Evolutionary conservation across 1,139 yeast genomes (phyloP).

Genomic region (Magnusiomyces fungicola): DNA sequence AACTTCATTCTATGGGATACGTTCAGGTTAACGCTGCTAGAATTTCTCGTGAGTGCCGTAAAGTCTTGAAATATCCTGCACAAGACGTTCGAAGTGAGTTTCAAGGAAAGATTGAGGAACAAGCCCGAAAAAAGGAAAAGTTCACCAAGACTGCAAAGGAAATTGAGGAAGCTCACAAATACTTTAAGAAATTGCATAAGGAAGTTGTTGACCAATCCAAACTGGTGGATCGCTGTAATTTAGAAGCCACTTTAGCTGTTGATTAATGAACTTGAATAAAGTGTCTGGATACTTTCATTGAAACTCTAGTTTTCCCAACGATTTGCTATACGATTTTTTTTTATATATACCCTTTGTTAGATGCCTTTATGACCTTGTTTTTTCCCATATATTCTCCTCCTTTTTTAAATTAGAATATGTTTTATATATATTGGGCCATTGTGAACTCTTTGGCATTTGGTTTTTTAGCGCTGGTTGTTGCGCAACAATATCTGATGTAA

Average conservation of each 20-base stretch:
- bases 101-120: slow-evolving; percentile 61
- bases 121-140: slow-evolving; percentile 52
- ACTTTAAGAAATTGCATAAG: slow-evolving; percentile 49
- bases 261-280: too few species aligned
- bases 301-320: too few species aligned
- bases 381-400: too few species aligned
- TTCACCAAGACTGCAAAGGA: slow-evolving; percentile 47
- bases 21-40: slow-evolving; percentile 71
- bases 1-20: slow-evolving; percentile 62
- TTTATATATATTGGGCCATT: too few species aligned
- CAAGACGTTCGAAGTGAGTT: slow-evolving; percentile 75
- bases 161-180: slow-evolving; percentile 49
- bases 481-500: too few species aligned
- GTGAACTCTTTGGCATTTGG: too few species aligned
- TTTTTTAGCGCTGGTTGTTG: too few species aligned
- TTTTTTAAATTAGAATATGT: too few species aligned
- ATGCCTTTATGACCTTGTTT: too few species aligned
- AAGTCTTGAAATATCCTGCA: slow-evolving; percentile 73
- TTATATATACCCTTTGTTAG: too few species aligned
- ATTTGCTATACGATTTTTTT: too few species aligned
- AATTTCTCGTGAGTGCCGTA: slow-evolving; percentile 72
- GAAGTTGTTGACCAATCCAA: slow-evolving; percentile 25
- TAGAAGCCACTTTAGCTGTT: slow-evolving; percentile 16
- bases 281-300: too few species aligned
- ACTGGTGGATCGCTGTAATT: slow-evolving; percentile 22